Percentiles rank a stretch among this genome's conserved stretches.
phyloP scores from a whole-genome alignment of 192 early-diverging fungal species.

The Diversispora eburnea region DNA sequence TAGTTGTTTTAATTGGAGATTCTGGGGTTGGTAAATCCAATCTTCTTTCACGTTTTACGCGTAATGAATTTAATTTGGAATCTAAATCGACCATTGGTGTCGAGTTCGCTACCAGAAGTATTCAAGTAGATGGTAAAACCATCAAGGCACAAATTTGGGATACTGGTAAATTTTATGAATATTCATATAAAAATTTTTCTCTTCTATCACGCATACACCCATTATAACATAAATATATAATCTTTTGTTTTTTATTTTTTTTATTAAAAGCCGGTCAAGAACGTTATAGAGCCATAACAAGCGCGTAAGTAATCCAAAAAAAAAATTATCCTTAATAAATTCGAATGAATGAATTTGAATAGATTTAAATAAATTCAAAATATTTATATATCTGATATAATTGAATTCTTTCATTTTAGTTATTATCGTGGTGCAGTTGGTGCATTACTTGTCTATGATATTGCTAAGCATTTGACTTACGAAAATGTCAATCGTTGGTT shows the following conservation, averaged over 20 bases:
- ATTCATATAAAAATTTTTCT: slow-evolving; percentile 16
- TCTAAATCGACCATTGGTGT: slow-evolving; percentile 99
- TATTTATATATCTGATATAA: neutral
- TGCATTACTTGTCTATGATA: slow-evolving; percentile 95
- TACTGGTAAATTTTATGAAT: slow-evolving; percentile 63
- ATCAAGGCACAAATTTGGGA: slow-evolving; percentile 99
- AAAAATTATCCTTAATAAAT: neutral
- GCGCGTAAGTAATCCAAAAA: slow-evolving; percentile 40
- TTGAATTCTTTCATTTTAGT: slow-evolving; percentile 37
- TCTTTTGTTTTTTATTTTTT: slow-evolving; percentile 18
- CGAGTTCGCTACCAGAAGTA: slow-evolving; percentile 94
- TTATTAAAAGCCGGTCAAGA: slow-evolving; percentile 54
- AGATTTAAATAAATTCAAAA: neutral
- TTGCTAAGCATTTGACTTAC: slow-evolving; percentile 93
- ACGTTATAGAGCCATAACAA: slow-evolving; percentile 84
- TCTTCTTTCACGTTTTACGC: slow-evolving; percentile 93
- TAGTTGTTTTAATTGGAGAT: slow-evolving; percentile 89
- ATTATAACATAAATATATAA: neutral
- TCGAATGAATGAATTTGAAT: neutral
- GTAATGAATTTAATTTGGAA: slow-evolving; percentile 97
- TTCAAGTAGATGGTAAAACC: slow-evolving; percentile 95
- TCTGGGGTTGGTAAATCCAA: slow-evolving; percentile 98
- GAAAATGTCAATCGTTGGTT: slow-evolving; percentile 97
- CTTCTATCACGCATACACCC: slow-evolving; percentile 3
- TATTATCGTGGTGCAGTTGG: slow-evolving; percentile 98